These are phyloP conservation scores for Fonsecaea monophora DNA, from an alignment of 2,329 filamentous ascomycete genomes.

Conservation along the genomic window DNA sequence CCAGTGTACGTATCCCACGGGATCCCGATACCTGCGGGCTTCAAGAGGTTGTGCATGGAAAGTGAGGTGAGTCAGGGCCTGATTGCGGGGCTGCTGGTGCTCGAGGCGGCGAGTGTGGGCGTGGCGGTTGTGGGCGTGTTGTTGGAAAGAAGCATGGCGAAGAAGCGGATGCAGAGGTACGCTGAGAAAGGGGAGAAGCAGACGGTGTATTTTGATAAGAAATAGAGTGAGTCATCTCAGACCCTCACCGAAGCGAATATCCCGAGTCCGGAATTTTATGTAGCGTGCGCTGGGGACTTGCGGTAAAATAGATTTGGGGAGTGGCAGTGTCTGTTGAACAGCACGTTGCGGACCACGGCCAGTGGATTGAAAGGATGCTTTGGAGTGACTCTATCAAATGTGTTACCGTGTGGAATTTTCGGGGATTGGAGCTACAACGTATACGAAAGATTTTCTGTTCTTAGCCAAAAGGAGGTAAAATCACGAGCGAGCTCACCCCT, in stretches of 20 bases:
- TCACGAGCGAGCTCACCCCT: background rate
- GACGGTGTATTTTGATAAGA: background rate
- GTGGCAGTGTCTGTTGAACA: background rate
- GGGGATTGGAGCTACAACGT: background rate
- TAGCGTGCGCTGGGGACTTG: background rate
- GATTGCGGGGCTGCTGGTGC: slow-evolving; percentile 44
- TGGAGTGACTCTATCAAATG: background rate
- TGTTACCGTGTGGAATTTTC: background rate
- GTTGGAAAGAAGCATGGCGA: slow-evolving; percentile 47
- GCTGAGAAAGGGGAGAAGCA: slow-evolving; percentile 24
- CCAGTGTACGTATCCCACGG: slow-evolving; percentile 27
- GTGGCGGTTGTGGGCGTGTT: slow-evolving; percentile 32
- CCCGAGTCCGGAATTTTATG: background rate
- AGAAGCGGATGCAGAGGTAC: slow-evolving; percentile 42
- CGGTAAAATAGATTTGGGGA: background rate
- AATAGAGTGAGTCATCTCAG: background rate
- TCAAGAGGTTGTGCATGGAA: slow-evolving; percentile 48
- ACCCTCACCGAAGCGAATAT: background rate
- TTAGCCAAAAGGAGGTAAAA: background rate
- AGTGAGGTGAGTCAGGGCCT: slow-evolving; percentile 48
- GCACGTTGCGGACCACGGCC: background rate
- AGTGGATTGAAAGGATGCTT: background rate
- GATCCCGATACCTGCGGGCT: slow-evolving; percentile 45
- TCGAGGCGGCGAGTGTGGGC: slow-evolving; percentile 45
- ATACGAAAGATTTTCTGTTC: background rate